Base-by-base conservation (phyloP, 2,329 filamentous ascomycete species). In the Pseudogymnoascus sp. region DNA sequence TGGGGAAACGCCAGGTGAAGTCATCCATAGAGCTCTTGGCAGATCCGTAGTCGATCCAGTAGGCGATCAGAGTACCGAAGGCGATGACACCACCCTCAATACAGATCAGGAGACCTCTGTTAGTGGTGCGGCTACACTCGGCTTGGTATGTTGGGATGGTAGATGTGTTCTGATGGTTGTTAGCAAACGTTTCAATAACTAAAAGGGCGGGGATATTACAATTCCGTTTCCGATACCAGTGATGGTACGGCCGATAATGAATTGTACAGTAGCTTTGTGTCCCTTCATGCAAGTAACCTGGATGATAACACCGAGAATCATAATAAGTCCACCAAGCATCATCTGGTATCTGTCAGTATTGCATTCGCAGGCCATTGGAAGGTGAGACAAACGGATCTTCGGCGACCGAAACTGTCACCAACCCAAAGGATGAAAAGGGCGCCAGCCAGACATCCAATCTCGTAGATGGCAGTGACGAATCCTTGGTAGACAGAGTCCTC, bases 1-100 rank as follows among this genome's bases (percentile, higher is more conserved):
- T 80, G 1, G 95, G 95, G 61, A 97, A 74, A 54, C 95, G 88
- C 95, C 95, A 99, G 2, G 93, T 91, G 77, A 89, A 82, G 75
- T 98, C 81, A 71, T 82, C 90, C 66, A 90, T 78, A 72, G 97
- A 96, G 74, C 84, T 97, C 62, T 90, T 93, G 77, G 92, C 96
- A 25, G 60, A 39, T 72, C 95, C 93, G 77, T 98, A 98, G 76
- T 98, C 95, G 41, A 98, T 93, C 95, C 95, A 99, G 37, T 98
- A 93, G 69, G 93, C 97, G 62, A 92, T 92, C 66, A 98, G 87
- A 73, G 96, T 80, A 4, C 78, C 78, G 39, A 79, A 78, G 0
- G 82, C 83, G 68, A 86, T 85, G n/a, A 85, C 65, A 4, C 82
- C 81, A 43, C 83, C 83, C 69, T 86, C 83, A 2, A 81, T 79